Conservation (phyloP, 2,329 filamentous ascomycete genomes). For the Colletotrichum orbiculare region DNA sequence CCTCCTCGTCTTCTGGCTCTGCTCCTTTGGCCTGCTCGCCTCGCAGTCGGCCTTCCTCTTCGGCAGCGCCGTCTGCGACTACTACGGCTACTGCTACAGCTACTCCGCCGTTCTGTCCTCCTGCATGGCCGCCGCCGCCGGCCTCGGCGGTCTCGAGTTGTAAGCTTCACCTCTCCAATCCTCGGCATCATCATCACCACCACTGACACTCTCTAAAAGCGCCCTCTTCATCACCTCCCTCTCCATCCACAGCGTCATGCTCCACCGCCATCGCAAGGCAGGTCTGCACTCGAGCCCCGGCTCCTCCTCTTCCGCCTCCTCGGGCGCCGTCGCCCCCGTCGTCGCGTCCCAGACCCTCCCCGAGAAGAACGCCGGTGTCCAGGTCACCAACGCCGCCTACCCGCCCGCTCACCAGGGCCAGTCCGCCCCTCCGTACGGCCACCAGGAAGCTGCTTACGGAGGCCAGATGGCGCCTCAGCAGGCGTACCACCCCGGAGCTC, state of each 20-base stretch:
- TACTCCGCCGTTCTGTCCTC: slow-evolving; percentile 39
- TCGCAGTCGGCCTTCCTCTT: slow-evolving; percentile 33
- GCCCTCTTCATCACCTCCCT: slow-evolving; percentile 55
- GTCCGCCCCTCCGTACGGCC: slow-evolving; percentile 4
- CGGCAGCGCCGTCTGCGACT: slow-evolving; percentile 10
- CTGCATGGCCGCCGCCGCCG: slow-evolving; percentile 50
- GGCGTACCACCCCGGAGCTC: neutral
- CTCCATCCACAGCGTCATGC: slow-evolving; percentile 52
- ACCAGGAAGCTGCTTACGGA: neutral
- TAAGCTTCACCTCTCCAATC: slow-evolving; percentile 43
- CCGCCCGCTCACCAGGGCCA: slow-evolving; percentile 2
- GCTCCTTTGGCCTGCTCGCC: slow-evolving; percentile 55
- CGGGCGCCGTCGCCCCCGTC: slow-evolving; percentile 4
- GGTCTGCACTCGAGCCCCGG: slow-evolving; percentile 53
- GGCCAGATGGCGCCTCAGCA: neutral
- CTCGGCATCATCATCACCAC: neutral
- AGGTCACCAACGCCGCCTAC: neutral
- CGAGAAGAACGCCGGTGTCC: slow-evolving; percentile 39
- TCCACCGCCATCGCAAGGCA: slow-evolving; percentile 56
- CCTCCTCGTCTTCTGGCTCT: slow-evolving; percentile 64
- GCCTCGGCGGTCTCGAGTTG: slow-evolving; percentile 56
- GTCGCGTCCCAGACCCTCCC: slow-evolving; percentile 36
- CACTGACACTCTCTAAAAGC: slow-evolving; percentile 42
- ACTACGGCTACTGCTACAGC: slow-evolving; percentile 41
- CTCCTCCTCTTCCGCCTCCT: neutral